Percentiles rank a stretch among this genome's conserved stretches.
Conservation (phyloP, 306 rosid species). For the Corylus americana region DNA sequence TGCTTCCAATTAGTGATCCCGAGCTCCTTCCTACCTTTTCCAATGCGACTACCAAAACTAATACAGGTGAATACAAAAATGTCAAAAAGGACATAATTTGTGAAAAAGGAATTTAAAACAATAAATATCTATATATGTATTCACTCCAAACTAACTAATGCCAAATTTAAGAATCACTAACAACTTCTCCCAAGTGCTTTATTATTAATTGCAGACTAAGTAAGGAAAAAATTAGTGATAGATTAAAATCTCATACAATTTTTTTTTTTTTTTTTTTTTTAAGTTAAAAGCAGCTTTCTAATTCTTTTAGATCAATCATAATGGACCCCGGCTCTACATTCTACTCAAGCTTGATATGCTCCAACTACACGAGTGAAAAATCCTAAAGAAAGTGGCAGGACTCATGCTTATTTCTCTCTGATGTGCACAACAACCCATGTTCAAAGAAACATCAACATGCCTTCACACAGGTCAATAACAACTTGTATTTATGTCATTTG, state of each 20-base stretch:
- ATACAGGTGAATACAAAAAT: slow-evolving; percentile 30
- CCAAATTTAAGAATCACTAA: not conserved
- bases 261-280: not conserved
- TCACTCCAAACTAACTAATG: not conserved
- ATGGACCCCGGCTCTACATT: not conserved
- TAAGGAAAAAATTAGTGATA: not conserved
- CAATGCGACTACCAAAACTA: slow-evolving; percentile 90
- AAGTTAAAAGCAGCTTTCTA: not conserved
- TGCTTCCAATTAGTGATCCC: slow-evolving; percentile 85
- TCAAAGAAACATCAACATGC: not conserved
- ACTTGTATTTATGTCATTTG: too few species aligned
- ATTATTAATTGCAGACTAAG: not conserved
- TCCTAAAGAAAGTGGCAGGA: not conserved
- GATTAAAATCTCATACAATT: not conserved
- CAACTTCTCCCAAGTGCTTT: not conserved
- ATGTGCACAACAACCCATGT: not conserved
- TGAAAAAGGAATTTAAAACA: not conserved
- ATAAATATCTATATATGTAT: not conserved
- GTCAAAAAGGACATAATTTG: slow-evolving; percentile 11
- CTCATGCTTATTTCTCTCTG: not conserved
- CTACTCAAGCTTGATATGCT: not conserved
- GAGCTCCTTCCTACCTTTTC: slow-evolving; percentile 84
- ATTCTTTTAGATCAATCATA: not conserved
- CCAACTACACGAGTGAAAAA: not conserved
- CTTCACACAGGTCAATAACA: not conserved